Base-by-base conservation (phyloP, 2,329 filamentous ascomycete species). In the Fusarium goolgardi region DNA sequence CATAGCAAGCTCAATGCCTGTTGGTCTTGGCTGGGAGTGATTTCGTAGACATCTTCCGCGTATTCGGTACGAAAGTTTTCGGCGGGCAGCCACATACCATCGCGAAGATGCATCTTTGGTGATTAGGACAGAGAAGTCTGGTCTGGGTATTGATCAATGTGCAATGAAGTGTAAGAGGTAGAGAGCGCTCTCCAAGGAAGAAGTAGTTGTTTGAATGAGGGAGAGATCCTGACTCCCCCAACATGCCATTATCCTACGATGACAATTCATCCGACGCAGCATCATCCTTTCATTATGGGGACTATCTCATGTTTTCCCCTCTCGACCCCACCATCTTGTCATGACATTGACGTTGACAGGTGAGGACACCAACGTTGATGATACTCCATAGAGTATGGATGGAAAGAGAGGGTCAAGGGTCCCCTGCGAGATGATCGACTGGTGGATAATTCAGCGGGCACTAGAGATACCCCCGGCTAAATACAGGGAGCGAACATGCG, bases 41-140 rank as follows among this genome's bases (percentile, higher is more conserved):
- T 76, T 25, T 81, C 81, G 69, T 85, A 84, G 18, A 91, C 81
- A 63, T 91, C 88, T 76, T 91, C 88, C 34, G 88, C 89, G 70
- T 90, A 90, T 73, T 90, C 86, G 27, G 88, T 82, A 50, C 82
- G 81, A 74, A 88, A 83, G 63, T 84, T 85, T 76, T 88, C 85
- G 58, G 85, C 87, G 41, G 84, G 82, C 49, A 90, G 80, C 89
- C 89, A 91, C 88, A 90, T 79, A 37, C 78, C 78, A 76, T 80
- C 76, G 13, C 78, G 75, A 45, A 79, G 75, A 58, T 73, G 76
- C 63, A 79, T 79, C 18, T 57, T 47, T 47, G 51, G 25, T 71
- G 64, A 29, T 62, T 49, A 34, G 18, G n/a, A 23, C 31, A 8
- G 41, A 10, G 10, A 29, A 29, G 27, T 29, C 27, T 29, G 27